Base-by-base conservation (phyloP, 371 early-diverging fungal genomes). In the Capniomyces stellatus region DNA sequence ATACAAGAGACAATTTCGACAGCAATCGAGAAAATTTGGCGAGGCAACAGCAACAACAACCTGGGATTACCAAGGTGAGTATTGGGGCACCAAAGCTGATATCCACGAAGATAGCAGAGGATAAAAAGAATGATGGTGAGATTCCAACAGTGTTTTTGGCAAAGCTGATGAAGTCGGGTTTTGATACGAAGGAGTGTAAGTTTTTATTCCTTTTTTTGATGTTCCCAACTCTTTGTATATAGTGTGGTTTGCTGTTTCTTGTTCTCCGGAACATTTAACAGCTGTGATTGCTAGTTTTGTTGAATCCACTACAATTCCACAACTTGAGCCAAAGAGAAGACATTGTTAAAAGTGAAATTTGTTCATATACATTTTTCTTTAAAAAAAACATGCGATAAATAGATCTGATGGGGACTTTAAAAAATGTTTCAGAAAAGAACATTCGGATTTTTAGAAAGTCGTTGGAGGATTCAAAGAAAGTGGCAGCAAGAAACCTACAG, bases 401-500 rank as follows among this genome's bases (percentile, higher is more conserved):
- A 46, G 46, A 67, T 50, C 49, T 67, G 29, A 59, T 55, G 51
- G 55, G 58, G 27, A 64, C 61, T 23, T 54, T 67, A 6, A 55
- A 54, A 42, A 19, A 54, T 8, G 65, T 57, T n/a, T 56, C 52
- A 24, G 66, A 64, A 35, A 44, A 40, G 21, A 57, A 55, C 22
- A 63, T 67, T 19, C 51, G 66, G 23, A 57, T 58, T 51, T 66
- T 67, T 52, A 67, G 66, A 58, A 62, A 61, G 43, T 69, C 77
- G 6, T 68, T 89, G 13, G 69, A 71, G 27, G 81, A 81, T 50
- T 80, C 92, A 15, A 82, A 83, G 57, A 80, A 82, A 29, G 67
- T 75, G 4, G 87, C 87, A 8, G 85, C 90, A 13, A 75, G 70
- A 18, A 87, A 86, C 58, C 64, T 92, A 30, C 91, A 91, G 43